Evolutionary conservation across 1,284 basidiomycete species (phyloP).

Genomic region (Veloboletus limbatus): DNA sequence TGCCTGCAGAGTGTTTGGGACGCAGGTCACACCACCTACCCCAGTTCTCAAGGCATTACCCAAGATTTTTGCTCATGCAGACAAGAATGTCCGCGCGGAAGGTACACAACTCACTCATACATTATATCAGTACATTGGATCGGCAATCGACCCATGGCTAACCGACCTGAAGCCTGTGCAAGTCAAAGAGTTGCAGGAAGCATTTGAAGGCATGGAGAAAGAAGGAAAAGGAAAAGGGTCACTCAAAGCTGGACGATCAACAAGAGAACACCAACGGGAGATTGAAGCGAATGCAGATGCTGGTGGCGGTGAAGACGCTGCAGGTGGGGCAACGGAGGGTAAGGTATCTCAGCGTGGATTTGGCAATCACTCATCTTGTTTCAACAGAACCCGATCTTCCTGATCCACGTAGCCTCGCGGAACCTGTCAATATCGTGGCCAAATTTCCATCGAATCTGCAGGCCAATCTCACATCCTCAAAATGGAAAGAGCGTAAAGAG

Average conservation of each 20-base stretch:
- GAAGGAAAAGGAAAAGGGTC: constrained; percentile 81
- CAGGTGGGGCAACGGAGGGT: constrained; percentile 31
- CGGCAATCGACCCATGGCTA: constrained; percentile 84
- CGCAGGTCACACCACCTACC: constrained; percentile 72
- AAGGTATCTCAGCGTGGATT: constrained; percentile 20
- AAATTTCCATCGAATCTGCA: constrained; percentile 78
- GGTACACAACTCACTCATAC: constrained; percentile 75
- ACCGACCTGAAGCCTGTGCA: constrained; percentile 98
- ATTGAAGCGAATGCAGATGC: constrained; percentile 52
- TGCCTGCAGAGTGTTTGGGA: constrained; percentile 72
- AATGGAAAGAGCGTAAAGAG: constrained; percentile 99
- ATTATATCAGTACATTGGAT: constrained; percentile 88
- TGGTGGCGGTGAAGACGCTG: constrained; percentile 38
- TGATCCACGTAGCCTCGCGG: constrained; percentile 83
- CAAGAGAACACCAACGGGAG: constrained; percentile 77
- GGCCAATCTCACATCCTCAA: constrained; percentile 77
- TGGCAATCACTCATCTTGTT: constrained; percentile 8
- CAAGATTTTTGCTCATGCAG: constrained; percentile 93
- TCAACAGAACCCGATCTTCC: constrained; percentile 47
- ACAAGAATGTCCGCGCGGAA: constrained; percentile 95
- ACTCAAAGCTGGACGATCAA: constrained; percentile 77
- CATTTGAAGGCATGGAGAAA: constrained; percentile 82
- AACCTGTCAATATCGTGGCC: constrained; percentile 77
- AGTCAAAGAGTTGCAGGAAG: constrained; percentile 91
- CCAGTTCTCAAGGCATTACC: constrained; percentile 84